Evolutionary conservation across 2,329 filamentous ascomycete species (phyloP).

Genomic region (Dactylellina leptospora): DNA sequence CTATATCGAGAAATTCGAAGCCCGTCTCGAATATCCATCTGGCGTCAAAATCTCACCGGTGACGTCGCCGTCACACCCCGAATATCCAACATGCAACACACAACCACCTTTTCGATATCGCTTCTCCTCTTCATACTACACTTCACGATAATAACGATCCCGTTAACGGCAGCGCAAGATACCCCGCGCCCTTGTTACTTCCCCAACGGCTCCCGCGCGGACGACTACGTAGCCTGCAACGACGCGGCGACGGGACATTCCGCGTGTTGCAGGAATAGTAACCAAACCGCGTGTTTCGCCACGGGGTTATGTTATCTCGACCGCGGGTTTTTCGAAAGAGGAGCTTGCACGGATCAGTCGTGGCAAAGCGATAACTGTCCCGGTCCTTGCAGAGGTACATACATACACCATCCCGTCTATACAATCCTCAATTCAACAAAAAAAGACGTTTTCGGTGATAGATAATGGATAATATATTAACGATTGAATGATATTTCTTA

Average conservation of each 20-base stretch:
- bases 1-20: no score
- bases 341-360: constrained; percentile 42
- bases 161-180: constrained; percentile 31
- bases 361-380: constrained; percentile 48
- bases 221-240: constrained; percentile 34
- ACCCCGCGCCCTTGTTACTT: constrained; percentile 33
- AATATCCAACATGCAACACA: constrained; percentile 47
- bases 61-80: background rate
- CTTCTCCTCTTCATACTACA: constrained; percentile 15
- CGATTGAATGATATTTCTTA: background rate
- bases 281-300: constrained; percentile 40
- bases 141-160: no score
- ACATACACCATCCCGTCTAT: background rate
- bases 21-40: no score
- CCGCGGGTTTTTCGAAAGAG: constrained; percentile 29
- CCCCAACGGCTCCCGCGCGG: constrained; percentile 13
- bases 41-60: background rate
- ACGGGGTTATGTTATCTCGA: constrained; percentile 43
- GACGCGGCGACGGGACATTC: constrained; percentile 30
- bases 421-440: background rate
- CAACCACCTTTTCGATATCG: constrained; percentile 24
- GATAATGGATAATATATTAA: background rate
- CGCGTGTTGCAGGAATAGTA: constrained; percentile 39
- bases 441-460: no score
- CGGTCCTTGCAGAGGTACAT: constrained; percentile 36